Base-by-base conservation (phyloP, 768 basidiomycete species). In the Paxillus involutus region DNA sequence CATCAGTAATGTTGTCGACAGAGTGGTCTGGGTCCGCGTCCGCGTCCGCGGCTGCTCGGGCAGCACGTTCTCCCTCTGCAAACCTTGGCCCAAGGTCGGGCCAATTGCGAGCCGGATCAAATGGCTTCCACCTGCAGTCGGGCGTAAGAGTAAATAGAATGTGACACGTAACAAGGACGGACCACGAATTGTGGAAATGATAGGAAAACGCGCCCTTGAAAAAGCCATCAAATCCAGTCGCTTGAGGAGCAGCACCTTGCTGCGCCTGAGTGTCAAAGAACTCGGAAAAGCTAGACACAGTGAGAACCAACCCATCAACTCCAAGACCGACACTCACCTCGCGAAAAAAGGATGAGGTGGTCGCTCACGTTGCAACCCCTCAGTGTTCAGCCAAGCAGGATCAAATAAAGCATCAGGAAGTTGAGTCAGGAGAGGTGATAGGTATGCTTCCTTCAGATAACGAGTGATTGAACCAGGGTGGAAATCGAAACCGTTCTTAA, bases 141-240 rank as follows among this genome's bases (percentile, higher is more conserved):
- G 36, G 40, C 30, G 44, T 59, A 14, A 63, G 37, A 21, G 7
- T 26, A 17, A 12, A 30, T 48, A 16, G 4, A 44, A 10, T 14
- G 42, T 7, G 14, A 29, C 2, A 33, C 13, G 5, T n/a, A 46
- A 17, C 44, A 26, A 30, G 6, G 11, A 65, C 76, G 49, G 49
- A 90, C 91, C 91, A 92, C 72, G 88, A 91, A 66, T 94, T 94
- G 71, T 95, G 94, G 75, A 91, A 97, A 66, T 95, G 93, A 71
- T 96, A 96, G 3, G 90, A 93, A 68, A 89, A 95, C 3, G 92
- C 88, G 26, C 95, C 94, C 62, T 82, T 81, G 81, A 94, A 98
- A 78, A 97, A 98, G 24, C 91, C 92, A 58, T 87, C 85, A 64
- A 96, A 88, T 1, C 94, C 95, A 2, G 90, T 76, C 6, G 89